Conservation (phyloP, 192 early-diverging fungal species). For the Globomyces pollinis-pini region DNA sequence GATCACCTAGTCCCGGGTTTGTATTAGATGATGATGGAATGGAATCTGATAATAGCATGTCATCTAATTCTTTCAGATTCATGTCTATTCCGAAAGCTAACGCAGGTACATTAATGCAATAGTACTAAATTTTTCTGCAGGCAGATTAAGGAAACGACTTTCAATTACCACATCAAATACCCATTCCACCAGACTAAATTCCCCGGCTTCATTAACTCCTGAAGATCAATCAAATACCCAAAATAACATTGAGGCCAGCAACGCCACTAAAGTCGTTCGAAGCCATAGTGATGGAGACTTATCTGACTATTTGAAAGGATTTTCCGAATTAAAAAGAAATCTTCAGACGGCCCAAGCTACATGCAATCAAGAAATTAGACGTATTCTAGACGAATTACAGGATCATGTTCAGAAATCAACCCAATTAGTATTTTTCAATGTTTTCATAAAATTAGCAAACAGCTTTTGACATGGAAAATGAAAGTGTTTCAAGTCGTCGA, state of each 20-base stretch:
- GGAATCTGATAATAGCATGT: neutral
- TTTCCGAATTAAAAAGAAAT: slow-evolving; percentile 36
- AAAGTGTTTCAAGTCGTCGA: no score
- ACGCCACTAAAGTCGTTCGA: neutral
- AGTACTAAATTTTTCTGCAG: no score
- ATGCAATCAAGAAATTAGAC: slow-evolving; percentile 54
- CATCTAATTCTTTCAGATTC: neutral
- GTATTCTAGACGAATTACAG: slow-evolving; percentile 58
- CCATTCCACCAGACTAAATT: neutral
- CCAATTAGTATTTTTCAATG: no score
- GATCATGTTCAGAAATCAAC: slow-evolving; percentile 57
- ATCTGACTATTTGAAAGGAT: slow-evolving; percentile 34
- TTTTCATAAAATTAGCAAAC: no score
- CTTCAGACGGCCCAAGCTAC: slow-evolving; percentile 37
- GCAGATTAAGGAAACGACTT: neutral
- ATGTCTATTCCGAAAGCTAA: no score
- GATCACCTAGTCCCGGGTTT: neutral
- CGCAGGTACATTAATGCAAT: no score
- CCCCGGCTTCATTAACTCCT: no score
- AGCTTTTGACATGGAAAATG: no score
- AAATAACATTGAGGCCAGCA: no score
- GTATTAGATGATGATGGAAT: neutral
- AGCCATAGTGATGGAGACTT: slow-evolving; percentile 14
- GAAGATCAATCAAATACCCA: no score
- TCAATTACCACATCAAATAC: neutral